Percentiles rank a stretch among this genome's conserved stretches.
Conservation (phyloP, 805 yeast genomes). For the Saturnispora gosingensis region DNA sequence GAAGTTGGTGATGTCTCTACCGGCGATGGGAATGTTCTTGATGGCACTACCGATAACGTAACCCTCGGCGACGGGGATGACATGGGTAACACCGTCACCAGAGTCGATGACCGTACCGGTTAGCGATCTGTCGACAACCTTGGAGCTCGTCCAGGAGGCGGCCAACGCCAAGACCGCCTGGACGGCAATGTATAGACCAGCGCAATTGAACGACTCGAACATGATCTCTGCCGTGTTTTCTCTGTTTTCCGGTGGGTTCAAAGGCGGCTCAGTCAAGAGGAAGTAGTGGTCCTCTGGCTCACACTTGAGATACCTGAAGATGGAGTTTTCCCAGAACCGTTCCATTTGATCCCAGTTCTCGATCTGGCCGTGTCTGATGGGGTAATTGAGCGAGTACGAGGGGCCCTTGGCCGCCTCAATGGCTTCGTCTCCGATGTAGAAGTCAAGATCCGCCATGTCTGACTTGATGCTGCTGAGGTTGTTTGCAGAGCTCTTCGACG, state of each 20-base stretch:
- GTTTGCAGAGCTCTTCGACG: slow-evolving; percentile 17
- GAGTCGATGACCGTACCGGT: slow-evolving; percentile 98
- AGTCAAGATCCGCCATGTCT: slow-evolving; percentile 90
- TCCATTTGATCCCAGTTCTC: slow-evolving; percentile 99
- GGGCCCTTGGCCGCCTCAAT: slow-evolving; percentile 85
- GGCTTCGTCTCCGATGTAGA: slow-evolving; percentile 94
- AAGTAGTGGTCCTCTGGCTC: slow-evolving; percentile 99
- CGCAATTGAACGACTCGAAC: slow-evolving; percentile 98
- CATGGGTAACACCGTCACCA: slow-evolving; percentile 99
- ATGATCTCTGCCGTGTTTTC: slow-evolving; percentile 97
- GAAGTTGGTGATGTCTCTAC: slow-evolving; percentile 92
- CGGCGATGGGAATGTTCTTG: slow-evolving; percentile 96
- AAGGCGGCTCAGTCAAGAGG: slow-evolving; percentile 93
- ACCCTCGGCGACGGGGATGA: slow-evolving; percentile 98
- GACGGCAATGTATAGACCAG: slow-evolving; percentile 96
- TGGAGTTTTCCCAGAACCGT: slow-evolving; percentile 95
- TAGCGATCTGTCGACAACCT: slow-evolving; percentile 87
- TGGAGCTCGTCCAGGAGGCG: slow-evolving; percentile 97
- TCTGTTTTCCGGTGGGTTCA: slow-evolving; percentile 99
- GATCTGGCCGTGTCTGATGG: slow-evolving; percentile 95
- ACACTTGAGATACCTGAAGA: slow-evolving; percentile 91
- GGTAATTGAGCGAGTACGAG: slow-evolving; percentile 77
- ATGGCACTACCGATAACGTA: slow-evolving; percentile 97
- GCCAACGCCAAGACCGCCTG: slow-evolving; percentile 98
- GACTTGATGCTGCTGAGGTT: slow-evolving; percentile 5